Base-by-base conservation (phyloP, 441 rosid genomes). In the Erysimum cheiri region DNA sequence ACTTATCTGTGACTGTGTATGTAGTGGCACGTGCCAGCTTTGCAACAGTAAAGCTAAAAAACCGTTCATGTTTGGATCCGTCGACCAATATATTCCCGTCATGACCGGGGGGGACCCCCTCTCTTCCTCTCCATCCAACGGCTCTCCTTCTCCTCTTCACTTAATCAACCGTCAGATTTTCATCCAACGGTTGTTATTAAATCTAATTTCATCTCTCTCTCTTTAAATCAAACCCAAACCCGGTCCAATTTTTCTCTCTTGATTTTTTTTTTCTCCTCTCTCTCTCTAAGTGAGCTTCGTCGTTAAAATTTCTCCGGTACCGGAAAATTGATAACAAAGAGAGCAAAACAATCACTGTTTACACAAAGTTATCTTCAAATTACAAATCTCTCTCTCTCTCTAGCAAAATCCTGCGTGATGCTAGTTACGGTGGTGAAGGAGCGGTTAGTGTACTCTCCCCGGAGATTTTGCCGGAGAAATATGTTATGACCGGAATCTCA, bases 161-260 rank as follows among this genome's bases (percentile, higher is more conserved):
- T 43, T 5, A 52, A 56, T 69, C 43, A 50, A 65, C 87, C 82
- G 74, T 76, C 64, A 1, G 82, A 80, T 77, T 9, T 14, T 44
- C 9, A 91, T 89, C 95, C 8, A 5, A 86, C 89, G 87, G 74
- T 4, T 4, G 60, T 29, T 52, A 78, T 82, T 67, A 56, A 85
- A 81, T 82, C 78, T 13, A 66, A 0, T 54, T 55, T 36, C 28
- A 75, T 46, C 52, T 24, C 40, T 9, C 46, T 14, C 50, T 32
- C 61, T 77, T 76, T 74, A 66, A 80, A 85, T 77, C 69, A 77
- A 80, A 12, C 61, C 67, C 71, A 40, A 70, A 66, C 85, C 56
- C 76, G 3, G 39, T 69, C 39, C 8, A 62, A 0, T 55, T 12
- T 28, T 2, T 41, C 62, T 57, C 68, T 57, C 73, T 58, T 56